Base-by-base conservation (phyloP, 2,329 filamentous ascomycete genomes). In the Fusarium subtropicale region DNA sequence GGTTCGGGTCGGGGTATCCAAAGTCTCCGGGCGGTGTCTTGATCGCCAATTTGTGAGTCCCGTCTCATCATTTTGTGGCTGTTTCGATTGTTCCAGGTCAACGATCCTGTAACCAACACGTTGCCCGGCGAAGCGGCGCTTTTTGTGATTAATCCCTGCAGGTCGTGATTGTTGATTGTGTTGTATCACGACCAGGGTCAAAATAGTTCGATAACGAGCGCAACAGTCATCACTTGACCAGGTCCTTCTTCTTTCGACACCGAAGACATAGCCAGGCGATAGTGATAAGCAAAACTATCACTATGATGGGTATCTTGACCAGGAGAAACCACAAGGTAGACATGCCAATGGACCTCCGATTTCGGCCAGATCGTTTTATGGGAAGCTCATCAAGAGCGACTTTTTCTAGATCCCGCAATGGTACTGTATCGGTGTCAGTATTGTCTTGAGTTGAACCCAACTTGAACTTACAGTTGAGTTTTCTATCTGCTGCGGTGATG, bases 261-360 rank as follows among this genome's bases (percentile, higher is more conserved):
- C 24, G 47, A 39, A 51, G 22, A 12, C 47, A 51, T 51, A 51
- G 28, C 47, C 47, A 51, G 1, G 47, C 33, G 47, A 33, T 38
- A 11, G 47, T 51, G 11, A 51, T 51, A 13, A 51, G 47, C 18
- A 51, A 13, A 28, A 51, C 47, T 13, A 51, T 15, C 13, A 51
- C 13, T 39, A 51, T 51, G 3, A 51, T 51, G 33, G 47, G 47
- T 51, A 51, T 51, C 11, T 51, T 51, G 47, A 51, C 47, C 24
- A 51, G 24, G 18, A 51, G 33, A 22, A 51, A 51, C 47, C 47
- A 51, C 24, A 51, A n/a, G 10, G 47, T 51, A 16, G 47, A 51
- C 18, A 51, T 51, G 5, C 47, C 47, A 13, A 51, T 28, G 5
- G 47, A 51, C 4, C 47, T 24, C 47, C 33, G 33, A 28, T 18